Percentiles rank a stretch among this genome's conserved stretches.
Evolutionary conservation across 192 early-diverging fungal species (phyloP).

Genomic region (Coemansia reversa): DNA sequence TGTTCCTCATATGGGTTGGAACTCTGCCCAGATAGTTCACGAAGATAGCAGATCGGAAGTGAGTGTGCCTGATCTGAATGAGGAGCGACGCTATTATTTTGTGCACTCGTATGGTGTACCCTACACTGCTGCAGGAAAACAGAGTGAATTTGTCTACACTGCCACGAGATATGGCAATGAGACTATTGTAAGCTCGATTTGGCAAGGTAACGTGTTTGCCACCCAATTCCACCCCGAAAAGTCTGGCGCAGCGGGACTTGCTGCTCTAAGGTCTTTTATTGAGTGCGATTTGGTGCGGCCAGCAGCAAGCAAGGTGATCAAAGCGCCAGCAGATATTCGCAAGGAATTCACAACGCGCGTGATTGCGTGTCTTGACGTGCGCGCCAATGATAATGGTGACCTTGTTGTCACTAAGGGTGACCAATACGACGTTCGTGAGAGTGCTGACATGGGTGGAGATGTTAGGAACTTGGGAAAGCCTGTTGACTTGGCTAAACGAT

Average conservation of each 20-base stretch:
- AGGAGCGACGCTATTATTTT: conserved; percentile 85
- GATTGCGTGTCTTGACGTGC: conserved; percentile 96
- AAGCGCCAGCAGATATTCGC: conserved; percentile 9
- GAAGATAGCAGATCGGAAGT: background rate
- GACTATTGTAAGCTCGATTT: conserved; percentile 78
- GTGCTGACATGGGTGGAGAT: conserved; percentile 51
- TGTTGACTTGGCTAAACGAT: conserved; percentile 86
- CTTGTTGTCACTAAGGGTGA: conserved; percentile 99
- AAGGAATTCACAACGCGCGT: conserved; percentile 84
- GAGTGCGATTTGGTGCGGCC: conserved; percentile 46
- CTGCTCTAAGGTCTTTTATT: conserved; percentile 80
- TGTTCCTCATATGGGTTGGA: conserved; percentile 99
- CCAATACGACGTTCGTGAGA: conserved; percentile 97
- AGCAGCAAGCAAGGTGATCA: background rate
- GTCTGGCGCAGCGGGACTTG: conserved; percentile 85
- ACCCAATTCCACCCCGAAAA: conserved; percentile 99
- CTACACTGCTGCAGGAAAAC: conserved; percentile 46
- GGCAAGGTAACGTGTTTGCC: conserved; percentile 85
- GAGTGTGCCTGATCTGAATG: conserved; percentile 39
- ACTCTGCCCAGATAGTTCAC: conserved; percentile 49
- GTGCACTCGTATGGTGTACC: conserved; percentile 95
- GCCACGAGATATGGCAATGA: conserved; percentile 89
- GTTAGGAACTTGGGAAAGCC: conserved; percentile 98
- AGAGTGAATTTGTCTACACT: conserved; percentile 73
- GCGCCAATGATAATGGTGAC: conserved; percentile 95